These are phyloP conservation scores for Mucor ambiguus DNA, from an alignment of 371 early-diverging fungal genomes.

Conservation along the genomic window DNA sequence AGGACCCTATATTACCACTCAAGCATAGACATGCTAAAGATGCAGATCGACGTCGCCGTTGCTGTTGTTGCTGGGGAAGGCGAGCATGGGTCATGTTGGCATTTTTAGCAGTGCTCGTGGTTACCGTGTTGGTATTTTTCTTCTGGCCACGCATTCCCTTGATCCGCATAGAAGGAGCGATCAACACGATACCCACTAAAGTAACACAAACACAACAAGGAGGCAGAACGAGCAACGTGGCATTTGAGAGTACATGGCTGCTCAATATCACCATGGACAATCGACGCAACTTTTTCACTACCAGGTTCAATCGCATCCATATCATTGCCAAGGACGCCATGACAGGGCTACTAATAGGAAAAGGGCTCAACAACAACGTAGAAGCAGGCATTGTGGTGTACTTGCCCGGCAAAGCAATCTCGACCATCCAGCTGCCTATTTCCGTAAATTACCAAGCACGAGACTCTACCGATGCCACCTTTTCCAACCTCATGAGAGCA, in stretches of 20 bases:
- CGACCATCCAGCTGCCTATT: constrained; percentile 32
- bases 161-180: constrained; percentile 36
- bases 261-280: constrained; percentile 34
- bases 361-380: constrained; percentile 16
- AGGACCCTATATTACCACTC: neutral
- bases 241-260: constrained; percentile 34
- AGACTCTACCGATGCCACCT: constrained; percentile 32
- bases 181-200: constrained; percentile 15
- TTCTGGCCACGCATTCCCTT: constrained; percentile 39
- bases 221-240: constrained; percentile 22
- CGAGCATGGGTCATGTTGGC: constrained; percentile 21
- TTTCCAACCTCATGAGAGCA: constrained; percentile 29
- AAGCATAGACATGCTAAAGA: neutral
- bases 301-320: constrained; percentile 23
- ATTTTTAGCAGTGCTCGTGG: constrained; percentile 20
- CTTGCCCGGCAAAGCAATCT: constrained; percentile 22
- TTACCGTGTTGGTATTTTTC: constrained; percentile 20
- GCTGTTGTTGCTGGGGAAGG: constrained; percentile 12
- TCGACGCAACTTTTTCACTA: constrained; percentile 34
- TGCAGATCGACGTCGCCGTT: neutral
- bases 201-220: constrained; percentile 26
- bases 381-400: constrained; percentile 1
- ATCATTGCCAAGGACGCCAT: constrained; percentile 34
- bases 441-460: constrained; percentile 40
- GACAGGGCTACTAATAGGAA: constrained; percentile 34